Percentiles rank a stretch among this genome's conserved stretches.
Conservation (phyloP, 2,329 filamentous ascomycete genomes). For the Catunica adiposa region DNA sequence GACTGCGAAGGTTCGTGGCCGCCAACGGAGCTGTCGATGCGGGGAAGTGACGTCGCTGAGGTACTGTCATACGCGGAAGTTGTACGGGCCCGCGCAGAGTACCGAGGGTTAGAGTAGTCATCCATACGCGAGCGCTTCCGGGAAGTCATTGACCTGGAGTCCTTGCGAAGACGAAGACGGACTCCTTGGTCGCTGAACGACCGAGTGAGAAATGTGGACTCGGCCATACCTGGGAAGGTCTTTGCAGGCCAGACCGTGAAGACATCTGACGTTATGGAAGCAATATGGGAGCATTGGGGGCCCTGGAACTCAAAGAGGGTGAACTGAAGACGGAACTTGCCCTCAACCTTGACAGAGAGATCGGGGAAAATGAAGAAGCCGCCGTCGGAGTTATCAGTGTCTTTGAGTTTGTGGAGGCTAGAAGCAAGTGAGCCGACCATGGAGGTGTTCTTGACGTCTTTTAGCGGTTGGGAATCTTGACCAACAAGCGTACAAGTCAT, state of each 20-base stretch:
- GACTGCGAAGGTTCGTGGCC: constrained; percentile 11
- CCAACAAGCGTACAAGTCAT: constrained; percentile 30
- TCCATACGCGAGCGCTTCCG: constrained; percentile 25
- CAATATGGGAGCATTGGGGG: constrained; percentile 21
- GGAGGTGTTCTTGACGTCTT: constrained; percentile 27
- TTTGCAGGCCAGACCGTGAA: constrained; percentile 53
- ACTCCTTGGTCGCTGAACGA: constrained; percentile 80
- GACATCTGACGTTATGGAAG: constrained; percentile 37
- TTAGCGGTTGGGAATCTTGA: constrained; percentile 25
- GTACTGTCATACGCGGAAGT: constrained; percentile 14
- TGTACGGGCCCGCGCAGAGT: constrained; percentile 7
- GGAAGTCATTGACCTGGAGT: constrained; percentile 45
- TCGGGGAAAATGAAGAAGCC: constrained; percentile 88
- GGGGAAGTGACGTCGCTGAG: constrained; percentile 5
- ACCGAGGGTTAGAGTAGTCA: constrained; percentile 12
- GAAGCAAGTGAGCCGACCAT: constrained; percentile 61
- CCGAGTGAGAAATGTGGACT: constrained; percentile 66
- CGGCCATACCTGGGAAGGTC: constrained; percentile 61
- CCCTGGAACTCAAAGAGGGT: constrained; percentile 46
- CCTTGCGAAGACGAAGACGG: constrained; percentile 65
- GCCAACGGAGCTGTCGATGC: constrained; percentile 9
- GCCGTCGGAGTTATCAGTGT: constrained; percentile 58
- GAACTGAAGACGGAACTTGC: constrained; percentile 58
- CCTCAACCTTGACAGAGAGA: constrained; percentile 60
- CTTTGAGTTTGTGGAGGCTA: constrained; percentile 67